phyloP scores from a whole-genome alignment of 2,329 filamentous ascomycete genomes.

The Rhynchosporium graminicola region DNA sequence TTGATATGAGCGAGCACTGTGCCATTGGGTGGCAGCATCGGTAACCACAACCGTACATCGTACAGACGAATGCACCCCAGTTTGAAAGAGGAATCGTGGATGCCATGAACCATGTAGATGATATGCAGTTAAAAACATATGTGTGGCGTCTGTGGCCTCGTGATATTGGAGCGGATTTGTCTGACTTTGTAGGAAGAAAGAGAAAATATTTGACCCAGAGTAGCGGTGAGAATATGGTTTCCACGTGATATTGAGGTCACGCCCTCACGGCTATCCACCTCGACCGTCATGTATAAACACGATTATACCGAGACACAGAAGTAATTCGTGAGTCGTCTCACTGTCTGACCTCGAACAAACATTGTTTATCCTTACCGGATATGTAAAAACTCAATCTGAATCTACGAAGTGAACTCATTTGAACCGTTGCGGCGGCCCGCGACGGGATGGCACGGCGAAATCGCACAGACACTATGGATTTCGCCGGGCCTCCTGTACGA shows the following conservation, averaged over 20 bases:
- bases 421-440: not conserved
- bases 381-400: no score
- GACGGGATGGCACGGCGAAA: conserved; percentile 10
- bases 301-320: not conserved
- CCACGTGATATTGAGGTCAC: not conserved
- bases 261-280: not conserved
- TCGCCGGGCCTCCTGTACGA: not conserved
- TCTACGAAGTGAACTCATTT: no score
- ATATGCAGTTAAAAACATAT: not conserved
- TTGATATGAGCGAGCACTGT: not conserved
- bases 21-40: conserved; percentile 1
- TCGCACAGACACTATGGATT: conserved; percentile 13
- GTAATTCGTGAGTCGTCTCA: no score
- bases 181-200: not conserved
- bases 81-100: not conserved
- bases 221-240: conserved; percentile 9
- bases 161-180: not conserved
- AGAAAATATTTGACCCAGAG: not conserved
- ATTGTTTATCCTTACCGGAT: no score
- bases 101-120: not conserved
- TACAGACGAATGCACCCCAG: conserved; percentile 1
- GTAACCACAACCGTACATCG: not conserved
- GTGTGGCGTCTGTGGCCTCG: not conserved
- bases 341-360: no score
- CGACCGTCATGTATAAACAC: not conserved